Percentiles rank a stretch among this genome's conserved stretches.
Evolutionary conservation across 2,329 filamentous ascomycete species (phyloP).

Genomic region (Monosporascus sp.): DNA sequence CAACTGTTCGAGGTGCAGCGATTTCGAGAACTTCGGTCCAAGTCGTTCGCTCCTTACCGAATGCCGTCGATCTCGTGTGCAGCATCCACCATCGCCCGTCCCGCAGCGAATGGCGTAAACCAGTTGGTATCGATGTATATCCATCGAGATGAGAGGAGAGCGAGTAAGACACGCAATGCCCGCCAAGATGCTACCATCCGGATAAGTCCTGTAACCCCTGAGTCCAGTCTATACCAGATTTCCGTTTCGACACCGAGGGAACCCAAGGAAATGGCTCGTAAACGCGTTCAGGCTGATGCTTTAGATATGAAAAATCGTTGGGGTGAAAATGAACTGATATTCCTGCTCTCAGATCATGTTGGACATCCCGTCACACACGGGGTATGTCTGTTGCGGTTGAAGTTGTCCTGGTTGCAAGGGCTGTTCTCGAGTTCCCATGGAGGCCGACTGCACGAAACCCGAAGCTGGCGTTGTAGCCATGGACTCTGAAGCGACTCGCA

Average conservation of each 20-base stretch:
- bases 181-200: conserved; percentile 7
- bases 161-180: conserved; percentile 7
- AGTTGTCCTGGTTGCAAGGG: conserved; percentile 22
- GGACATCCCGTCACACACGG: conserved; percentile 33
- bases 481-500: conserved; percentile 32
- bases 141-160: conserved; percentile 9
- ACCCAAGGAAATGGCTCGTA: conserved; percentile 21
- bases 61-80: too few relatives aligned
- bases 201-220: conserved; percentile 8
- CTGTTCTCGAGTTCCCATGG: conserved; percentile 22
- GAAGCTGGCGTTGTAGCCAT: conserved; percentile 36
- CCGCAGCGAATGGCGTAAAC: neutral
- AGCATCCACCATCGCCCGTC: too few relatives aligned
- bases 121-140: neutral
- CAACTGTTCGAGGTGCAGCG: too few relatives aligned
- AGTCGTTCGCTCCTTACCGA: too few relatives aligned
- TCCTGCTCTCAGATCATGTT: conserved; percentile 40
- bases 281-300: conserved; percentile 17
- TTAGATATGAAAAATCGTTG: conserved; percentile 11
- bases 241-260: conserved; percentile 16
- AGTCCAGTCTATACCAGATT: conserved; percentile 23
- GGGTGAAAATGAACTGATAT: neutral
- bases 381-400: conserved; percentile 28
- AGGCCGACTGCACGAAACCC: conserved; percentile 19
- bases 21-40: too few relatives aligned